Conservation (phyloP, 768 basidiomycete genomes). For the Auriscalpium microsporum region DNA sequence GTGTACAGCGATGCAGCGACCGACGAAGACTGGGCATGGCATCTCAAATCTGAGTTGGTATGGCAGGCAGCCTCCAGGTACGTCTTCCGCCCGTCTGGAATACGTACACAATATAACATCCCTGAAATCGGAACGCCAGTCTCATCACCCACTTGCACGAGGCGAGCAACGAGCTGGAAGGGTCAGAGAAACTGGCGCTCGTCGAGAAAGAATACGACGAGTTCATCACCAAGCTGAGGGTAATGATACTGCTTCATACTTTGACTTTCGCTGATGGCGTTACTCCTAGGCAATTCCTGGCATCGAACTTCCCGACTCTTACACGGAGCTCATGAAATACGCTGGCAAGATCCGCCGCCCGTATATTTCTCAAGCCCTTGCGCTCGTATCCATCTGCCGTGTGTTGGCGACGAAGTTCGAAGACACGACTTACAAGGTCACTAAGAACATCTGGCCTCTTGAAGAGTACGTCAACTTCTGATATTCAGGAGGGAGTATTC, state of each 20-base stretch:
- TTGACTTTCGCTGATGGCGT: not conserved
- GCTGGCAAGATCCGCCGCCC: slow-evolving; percentile 9
- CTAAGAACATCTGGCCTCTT: not conserved
- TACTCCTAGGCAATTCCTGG: not conserved
- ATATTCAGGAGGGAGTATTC: not conserved
- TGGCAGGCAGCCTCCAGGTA: slow-evolving; percentile 4
- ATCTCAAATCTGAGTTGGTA: slow-evolving; percentile 6
- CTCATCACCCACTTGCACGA: no score
- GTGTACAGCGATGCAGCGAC: not conserved
- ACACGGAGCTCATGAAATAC: slow-evolving; percentile 5
- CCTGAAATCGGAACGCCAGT: no score
- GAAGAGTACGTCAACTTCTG: slow-evolving; percentile 6
- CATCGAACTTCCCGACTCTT: not conserved
- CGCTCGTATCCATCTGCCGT: slow-evolving; percentile 8
- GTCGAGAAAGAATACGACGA: not conserved
- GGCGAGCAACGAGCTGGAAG: not conserved
- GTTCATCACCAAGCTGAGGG: not conserved
- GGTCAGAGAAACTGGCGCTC: not conserved
- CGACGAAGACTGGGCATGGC: not conserved
- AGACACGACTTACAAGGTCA: not conserved
- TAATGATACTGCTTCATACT: not conserved
- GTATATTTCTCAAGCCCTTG: slow-evolving; percentile 8
- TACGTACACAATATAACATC: no score
- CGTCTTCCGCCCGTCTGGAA: not conserved
- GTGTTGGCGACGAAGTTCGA: slow-evolving; percentile 4